Conservation (phyloP, 169 alveolate genomes). For the Eimeria sp. region DNA sequence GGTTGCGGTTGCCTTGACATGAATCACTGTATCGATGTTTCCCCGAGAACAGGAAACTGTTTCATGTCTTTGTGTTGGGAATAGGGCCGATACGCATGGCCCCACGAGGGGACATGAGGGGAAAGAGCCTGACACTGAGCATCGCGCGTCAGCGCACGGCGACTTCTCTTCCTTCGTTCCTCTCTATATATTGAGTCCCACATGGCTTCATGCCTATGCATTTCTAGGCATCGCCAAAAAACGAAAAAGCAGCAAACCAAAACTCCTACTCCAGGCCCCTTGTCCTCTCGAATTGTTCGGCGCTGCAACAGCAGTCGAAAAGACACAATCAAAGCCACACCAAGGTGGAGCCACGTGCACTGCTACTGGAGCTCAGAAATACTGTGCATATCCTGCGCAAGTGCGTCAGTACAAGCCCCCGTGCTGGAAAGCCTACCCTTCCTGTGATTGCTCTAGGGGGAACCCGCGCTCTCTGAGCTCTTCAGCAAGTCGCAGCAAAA, state of each 20-base stretch:
- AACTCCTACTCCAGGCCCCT: not conserved
- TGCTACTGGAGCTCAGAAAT: not conserved
- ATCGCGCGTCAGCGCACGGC: not conserved
- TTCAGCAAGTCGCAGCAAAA: slow-evolving; percentile 17
- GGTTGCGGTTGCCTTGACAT: not conserved
- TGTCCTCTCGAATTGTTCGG: not conserved
- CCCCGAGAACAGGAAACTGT: not conserved
- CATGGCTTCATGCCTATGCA: not conserved
- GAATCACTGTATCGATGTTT: not conserved
- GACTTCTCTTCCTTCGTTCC: not conserved
- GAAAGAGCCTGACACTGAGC: not conserved
- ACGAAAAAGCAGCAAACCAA: not conserved
- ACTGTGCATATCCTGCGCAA: not conserved
- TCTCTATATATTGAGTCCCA: not conserved
- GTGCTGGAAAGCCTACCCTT: not conserved
- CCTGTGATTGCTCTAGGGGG: not conserved
- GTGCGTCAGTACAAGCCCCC: not conserved
- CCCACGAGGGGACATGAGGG: not conserved
- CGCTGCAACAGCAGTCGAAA: not conserved
- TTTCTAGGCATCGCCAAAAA: not conserved
- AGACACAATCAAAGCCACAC: not conserved
- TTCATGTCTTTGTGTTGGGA: not conserved
- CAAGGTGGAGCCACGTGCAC: not conserved
- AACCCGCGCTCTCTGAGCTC: slow-evolving; percentile 47
- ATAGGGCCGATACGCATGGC: not conserved